phyloP scores from a whole-genome alignment of 2,329 filamentous ascomycete genomes.

The Eurotiales sp. region DNA sequence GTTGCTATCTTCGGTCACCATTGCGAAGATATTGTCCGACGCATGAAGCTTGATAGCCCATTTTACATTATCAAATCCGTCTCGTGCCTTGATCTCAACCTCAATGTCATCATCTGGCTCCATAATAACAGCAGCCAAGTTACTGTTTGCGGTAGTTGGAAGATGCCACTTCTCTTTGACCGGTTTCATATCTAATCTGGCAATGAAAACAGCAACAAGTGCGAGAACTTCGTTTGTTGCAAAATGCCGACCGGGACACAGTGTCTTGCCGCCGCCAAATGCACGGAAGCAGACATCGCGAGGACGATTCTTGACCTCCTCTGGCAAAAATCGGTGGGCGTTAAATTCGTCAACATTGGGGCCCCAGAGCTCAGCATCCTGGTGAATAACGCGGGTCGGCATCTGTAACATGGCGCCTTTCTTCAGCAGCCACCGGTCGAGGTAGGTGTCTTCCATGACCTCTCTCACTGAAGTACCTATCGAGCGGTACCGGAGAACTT shows the following conservation, averaged over 20 bases:
- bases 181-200: slow-evolving; percentile 4
- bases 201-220: slow-evolving; percentile 1
- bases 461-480: slow-evolving; percentile 6
- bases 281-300: background rate
- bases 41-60: background rate
- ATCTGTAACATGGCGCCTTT: slow-evolving; percentile 8
- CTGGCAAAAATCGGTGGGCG: background rate
- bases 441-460: slow-evolving; percentile 1
- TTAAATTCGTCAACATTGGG: background rate
- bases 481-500: slow-evolving; percentile 4
- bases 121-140: slow-evolving; percentile 2
- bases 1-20: slow-evolving; percentile 4
- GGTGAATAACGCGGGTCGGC: background rate
- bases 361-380: slow-evolving; percentile 1
- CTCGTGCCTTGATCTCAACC: slow-evolving; percentile 2
- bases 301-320: background rate
- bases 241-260: slow-evolving; percentile 6
- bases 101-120: slow-evolving; percentile 7
- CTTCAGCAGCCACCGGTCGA: slow-evolving; percentile 1
- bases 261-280: slow-evolving; percentile 6
- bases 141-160: background rate
- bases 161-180: background rate
- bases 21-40: slow-evolving; percentile 6
- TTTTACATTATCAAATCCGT: background rate
- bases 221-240: slow-evolving; percentile 1